These are phyloP conservation scores for Aureobasidium sp. DNA, from an alignment of 2,329 filamentous ascomycete genomes.

Conservation along the genomic window DNA sequence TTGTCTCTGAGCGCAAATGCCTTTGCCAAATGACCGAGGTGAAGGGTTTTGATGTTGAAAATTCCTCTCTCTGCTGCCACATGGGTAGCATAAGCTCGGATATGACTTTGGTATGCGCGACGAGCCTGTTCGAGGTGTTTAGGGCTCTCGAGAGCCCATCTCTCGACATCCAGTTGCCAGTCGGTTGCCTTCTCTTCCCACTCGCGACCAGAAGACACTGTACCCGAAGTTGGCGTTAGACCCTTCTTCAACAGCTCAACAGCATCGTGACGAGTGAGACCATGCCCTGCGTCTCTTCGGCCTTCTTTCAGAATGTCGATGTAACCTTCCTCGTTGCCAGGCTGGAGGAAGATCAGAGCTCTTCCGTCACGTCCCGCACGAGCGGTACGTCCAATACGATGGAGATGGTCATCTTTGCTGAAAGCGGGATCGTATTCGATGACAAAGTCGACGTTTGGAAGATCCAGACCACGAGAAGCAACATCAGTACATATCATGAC, in stretches of 20 bases:
- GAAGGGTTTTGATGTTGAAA: slow-evolving; percentile 86
- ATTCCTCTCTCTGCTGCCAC: slow-evolving; percentile 72
- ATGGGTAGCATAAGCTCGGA: slow-evolving; percentile 92
- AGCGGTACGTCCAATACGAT: slow-evolving; percentile 89
- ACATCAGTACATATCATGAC: slow-evolving; percentile 93
- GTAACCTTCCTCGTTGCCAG: slow-evolving; percentile 87
- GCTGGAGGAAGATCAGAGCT: slow-evolving; percentile 80
- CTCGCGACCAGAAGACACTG: slow-evolving; percentile 31
- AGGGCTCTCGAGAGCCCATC: slow-evolving; percentile 54
- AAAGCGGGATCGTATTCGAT: slow-evolving; percentile 96
- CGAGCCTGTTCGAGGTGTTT: slow-evolving; percentile 71
- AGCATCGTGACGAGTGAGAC: slow-evolving; percentile 52
- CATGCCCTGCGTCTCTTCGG: slow-evolving; percentile 53
- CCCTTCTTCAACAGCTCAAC: slow-evolving; percentile 61
- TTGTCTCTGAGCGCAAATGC: slow-evolving; percentile 84
- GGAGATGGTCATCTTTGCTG: slow-evolving; percentile 83
- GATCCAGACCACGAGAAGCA: slow-evolving; percentile 86
- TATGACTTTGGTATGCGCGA: slow-evolving; percentile 81
- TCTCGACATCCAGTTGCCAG: slow-evolving; percentile 56
- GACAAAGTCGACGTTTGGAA: slow-evolving; percentile 89
- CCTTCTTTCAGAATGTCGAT: slow-evolving; percentile 67
- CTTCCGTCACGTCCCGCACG: slow-evolving; percentile 83
- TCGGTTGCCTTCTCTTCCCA: slow-evolving; percentile 61
- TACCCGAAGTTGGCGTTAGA: slow-evolving; percentile 34
- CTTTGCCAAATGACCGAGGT: slow-evolving; percentile 89